Conservation (phyloP, 1,284 basidiomycete genomes). For the Melampsora allii-populina region DNA sequence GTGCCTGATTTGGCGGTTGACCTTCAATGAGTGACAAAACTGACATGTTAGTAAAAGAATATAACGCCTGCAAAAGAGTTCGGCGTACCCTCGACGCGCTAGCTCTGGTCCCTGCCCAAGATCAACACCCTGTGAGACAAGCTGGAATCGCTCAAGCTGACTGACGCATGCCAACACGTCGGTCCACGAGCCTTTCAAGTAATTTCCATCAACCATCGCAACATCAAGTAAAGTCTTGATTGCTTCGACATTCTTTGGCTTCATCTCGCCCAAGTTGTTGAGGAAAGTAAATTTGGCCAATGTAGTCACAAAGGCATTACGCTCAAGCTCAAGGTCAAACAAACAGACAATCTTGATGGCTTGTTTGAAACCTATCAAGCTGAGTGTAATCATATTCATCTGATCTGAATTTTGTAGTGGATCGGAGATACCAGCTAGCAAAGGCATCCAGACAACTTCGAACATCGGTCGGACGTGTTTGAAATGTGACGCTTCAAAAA, state of each 20-base stretch:
- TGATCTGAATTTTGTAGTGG: constrained; percentile 77
- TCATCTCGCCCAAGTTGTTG: constrained; percentile 96
- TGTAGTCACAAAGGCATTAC: constrained; percentile 96
- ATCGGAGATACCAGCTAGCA: constrained; percentile 85
- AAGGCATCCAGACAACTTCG: constrained; percentile 95
- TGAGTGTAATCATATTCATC: constrained; percentile 82
- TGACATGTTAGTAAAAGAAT: background rate
- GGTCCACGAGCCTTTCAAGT: constrained; percentile 90
- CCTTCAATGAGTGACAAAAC: constrained; percentile 8
- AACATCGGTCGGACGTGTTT: constrained; percentile 97
- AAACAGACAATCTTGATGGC: constrained; percentile 90
- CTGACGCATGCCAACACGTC: constrained; percentile 93
- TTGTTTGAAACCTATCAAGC: constrained; percentile 86
- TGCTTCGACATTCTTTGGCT: constrained; percentile 96
- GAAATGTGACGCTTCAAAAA: constrained; percentile 90
- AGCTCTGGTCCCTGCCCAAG: constrained; percentile 15
- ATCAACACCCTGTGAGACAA: constrained; percentile 70
- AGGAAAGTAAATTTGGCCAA: constrained; percentile 95
- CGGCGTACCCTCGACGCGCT: background rate
- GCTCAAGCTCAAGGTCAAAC: constrained; percentile 90
- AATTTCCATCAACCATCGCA: constrained; percentile 88
- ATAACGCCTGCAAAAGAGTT: background rate
- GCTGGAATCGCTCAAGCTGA: constrained; percentile 94
- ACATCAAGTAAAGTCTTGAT: constrained; percentile 90
- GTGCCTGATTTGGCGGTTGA: constrained; percentile 50